phyloP scores from a whole-genome alignment of 148 eudicot species.

The Cornus florida region DNA sequence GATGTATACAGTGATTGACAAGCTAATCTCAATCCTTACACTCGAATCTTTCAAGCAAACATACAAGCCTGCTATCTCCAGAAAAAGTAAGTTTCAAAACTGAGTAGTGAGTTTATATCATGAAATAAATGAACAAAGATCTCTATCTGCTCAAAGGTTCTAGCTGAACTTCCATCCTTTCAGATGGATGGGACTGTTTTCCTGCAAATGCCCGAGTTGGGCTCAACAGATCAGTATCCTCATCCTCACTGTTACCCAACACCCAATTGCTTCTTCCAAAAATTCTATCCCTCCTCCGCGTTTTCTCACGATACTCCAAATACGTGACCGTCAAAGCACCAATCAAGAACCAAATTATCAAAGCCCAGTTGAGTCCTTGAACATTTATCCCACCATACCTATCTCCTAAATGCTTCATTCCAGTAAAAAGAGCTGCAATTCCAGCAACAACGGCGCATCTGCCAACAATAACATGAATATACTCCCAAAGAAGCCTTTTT shows the following conservation, averaged over 20 bases:
- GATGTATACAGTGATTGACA: not conserved
- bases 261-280: conserved; percentile 74
- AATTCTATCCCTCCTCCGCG: conserved; percentile 35
- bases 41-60: conserved; percentile 10
- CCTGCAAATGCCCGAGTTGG: conserved; percentile 37
- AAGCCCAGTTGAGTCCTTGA: conserved; percentile 70
- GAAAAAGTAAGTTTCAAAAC: conserved; percentile 12
- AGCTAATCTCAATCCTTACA: conserved; percentile 7
- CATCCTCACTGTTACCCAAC: conserved; percentile 78
- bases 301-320: conserved; percentile 64
- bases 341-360: conserved; percentile 71
- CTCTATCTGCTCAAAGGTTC: conserved; percentile 62
- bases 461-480: conserved; percentile 63
- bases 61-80: conserved; percentile 6
- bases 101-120: not conserved
- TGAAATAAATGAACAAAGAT: not conserved
- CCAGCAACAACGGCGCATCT: conserved; percentile 70
- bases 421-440: conserved; percentile 69
- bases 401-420: conserved; percentile 89
- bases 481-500: conserved; percentile 77
- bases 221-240: conserved; percentile 68
- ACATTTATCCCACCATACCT: conserved; percentile 73
- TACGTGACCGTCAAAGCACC: conserved; percentile 55
- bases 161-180: conserved; percentile 81
- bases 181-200: conserved; percentile 52